Base-by-base conservation (phyloP, 768 basidiomycete species). In the Hydnomerulius pinastri region DNA sequence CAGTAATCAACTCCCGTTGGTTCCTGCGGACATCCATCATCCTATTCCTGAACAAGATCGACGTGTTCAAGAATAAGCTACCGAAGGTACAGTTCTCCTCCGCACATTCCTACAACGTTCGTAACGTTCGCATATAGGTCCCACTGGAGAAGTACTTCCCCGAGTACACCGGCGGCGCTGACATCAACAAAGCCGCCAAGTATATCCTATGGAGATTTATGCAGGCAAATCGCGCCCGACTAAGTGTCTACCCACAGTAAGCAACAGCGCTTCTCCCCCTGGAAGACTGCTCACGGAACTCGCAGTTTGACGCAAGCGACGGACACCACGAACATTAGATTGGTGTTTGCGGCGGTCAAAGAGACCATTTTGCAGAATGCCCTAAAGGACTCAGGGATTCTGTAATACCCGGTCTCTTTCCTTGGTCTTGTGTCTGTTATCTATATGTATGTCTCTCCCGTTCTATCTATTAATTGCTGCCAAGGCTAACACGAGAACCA, bases 201-300 rank as follows among this genome's bases (percentile, higher is more conserved):
- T 96, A 92, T 56, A 93, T 98, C 46, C 73, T 98, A 30, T 97
- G 92, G 94, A 75, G 89, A 61, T 98, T 96, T 60, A 94, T 93
- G 78, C 91, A 96, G 68, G 86, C 89, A 48, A 96, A 95, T 58
- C 73, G 88, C 18, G 90, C 90, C 46, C 69, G 85, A 44, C 70
- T 95, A 57, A 92, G 86, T 50, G 89, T 97, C 17, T 97, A 95
- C 68, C 93, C 93, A 3, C 93, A 97, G 90, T 90, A 55, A 29
- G 87, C 78, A 11, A 29, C 20, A 24, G 29, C n/a, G 9, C 6
- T 30, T 32, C 15, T 17, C 8, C 2, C 4, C 15, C 6, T 13
- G 11, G 5, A 45, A 17, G 15, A 4, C 29, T 18, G 36, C 46
- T 51, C 30, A 53, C 2, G 10, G 1, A 8, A 13, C 10, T 12